phyloP scores from a whole-genome alignment of 2,329 filamentous ascomycete genomes.

The Trematosphaeria pertusa region DNA sequence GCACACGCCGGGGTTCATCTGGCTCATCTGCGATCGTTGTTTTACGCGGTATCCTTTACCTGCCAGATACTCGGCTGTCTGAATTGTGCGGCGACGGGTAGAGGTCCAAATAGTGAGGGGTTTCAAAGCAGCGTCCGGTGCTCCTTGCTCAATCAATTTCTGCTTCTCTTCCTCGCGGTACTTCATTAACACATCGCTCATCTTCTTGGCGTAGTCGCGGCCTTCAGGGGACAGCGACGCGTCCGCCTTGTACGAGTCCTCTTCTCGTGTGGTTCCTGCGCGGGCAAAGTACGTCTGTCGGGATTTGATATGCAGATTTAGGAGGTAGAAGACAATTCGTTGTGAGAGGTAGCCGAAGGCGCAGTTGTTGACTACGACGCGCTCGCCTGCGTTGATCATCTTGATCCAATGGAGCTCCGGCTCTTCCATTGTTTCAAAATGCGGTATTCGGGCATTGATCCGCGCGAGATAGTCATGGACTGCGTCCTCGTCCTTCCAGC shows the following conservation, averaged over 20 bases:
- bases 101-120: constrained; percentile 94
- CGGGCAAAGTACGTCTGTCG: constrained; percentile 92
- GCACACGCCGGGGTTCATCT: constrained; percentile 94
- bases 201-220: constrained; percentile 71
- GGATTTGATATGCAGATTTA: constrained; percentile 96
- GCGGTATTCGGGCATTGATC: constrained; percentile 90
- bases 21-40: constrained; percentile 94
- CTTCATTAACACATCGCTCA: constrained; percentile 78
- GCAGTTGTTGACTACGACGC: constrained; percentile 95
- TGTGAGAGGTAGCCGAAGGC: constrained; percentile 97
- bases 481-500: constrained; percentile 90
- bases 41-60: constrained; percentile 82
- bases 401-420: constrained; percentile 95
- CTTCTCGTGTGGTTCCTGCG: constrained; percentile 83
- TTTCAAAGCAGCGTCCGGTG: constrained; percentile 71
- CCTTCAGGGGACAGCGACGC: constrained; percentile 83
- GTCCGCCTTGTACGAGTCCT: constrained; percentile 92
- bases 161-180: constrained; percentile 84
- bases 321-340: constrained; percentile 96
- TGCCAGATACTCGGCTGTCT: constrained; percentile 85
- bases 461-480: constrained; percentile 89
- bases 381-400: constrained; percentile 97
- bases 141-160: constrained; percentile 71
- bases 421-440: constrained; percentile 97
- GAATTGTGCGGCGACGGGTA: constrained; percentile 85